phyloP scores from a whole-genome alignment of 305 asterid species.

The Solanum aculeatissimum region DNA sequence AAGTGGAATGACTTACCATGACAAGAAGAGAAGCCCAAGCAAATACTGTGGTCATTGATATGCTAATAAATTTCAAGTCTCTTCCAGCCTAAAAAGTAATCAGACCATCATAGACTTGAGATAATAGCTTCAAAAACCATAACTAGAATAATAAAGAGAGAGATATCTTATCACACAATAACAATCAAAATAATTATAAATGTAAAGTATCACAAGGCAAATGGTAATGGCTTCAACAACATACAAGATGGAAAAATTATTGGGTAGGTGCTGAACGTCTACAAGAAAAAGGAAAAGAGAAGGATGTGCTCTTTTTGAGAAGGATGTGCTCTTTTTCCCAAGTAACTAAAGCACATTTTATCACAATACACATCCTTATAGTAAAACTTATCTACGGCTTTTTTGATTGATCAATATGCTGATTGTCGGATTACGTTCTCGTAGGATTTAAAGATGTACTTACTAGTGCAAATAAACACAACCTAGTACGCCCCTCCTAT shows the following conservation, averaged over 20 bases:
- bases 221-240: background rate
- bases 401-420: background rate
- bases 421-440: background rate
- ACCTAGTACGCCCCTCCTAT: background rate
- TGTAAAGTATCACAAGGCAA: background rate
- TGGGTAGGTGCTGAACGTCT: background rate
- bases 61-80: constrained; percentile 76
- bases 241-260: background rate
- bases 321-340: background rate
- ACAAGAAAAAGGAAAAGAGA: background rate
- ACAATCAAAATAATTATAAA: background rate
- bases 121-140: background rate
- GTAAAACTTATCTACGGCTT: background rate
- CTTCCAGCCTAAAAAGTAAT: constrained; percentile 65
- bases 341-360: background rate
- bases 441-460: background rate
- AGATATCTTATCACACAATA: background rate
- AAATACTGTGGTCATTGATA: constrained; percentile 61
- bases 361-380: background rate
- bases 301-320: background rate
- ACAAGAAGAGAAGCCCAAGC: constrained; percentile 55
- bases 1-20: constrained; percentile 35
- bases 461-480: background rate
- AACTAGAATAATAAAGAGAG: background rate
- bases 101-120: background rate